phyloP scores from a whole-genome alignment of 208 protist species.

The Borovskyia barvae region DNA sequence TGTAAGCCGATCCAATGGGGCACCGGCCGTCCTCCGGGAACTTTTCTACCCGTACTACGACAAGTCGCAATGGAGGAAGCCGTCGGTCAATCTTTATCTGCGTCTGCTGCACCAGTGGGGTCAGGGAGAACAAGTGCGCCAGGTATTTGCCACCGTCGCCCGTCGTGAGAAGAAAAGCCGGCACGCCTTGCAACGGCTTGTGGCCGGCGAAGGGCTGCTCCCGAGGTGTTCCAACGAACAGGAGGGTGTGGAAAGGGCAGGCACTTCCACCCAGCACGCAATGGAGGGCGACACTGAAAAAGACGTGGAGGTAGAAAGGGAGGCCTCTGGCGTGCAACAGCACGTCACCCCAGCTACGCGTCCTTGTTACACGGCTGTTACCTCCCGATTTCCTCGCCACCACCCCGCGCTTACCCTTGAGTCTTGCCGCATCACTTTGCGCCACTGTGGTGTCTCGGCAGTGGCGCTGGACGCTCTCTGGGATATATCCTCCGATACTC shows the following conservation, averaged over 20 bases:
- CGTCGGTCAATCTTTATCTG: constrained; percentile 51
- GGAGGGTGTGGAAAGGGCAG: too few relatives aligned
- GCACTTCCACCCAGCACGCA: too few relatives aligned
- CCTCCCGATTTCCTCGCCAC: constrained; percentile 1
- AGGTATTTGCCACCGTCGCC: constrained; percentile 35
- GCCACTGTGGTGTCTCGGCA: constrained; percentile 10
- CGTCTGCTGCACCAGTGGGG: constrained; percentile 55
- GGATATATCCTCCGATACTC: too few relatives aligned
- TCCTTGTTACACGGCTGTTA: not conserved
- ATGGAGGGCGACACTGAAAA: not conserved
- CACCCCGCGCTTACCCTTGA: constrained; percentile 23
- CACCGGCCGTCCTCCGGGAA: constrained; percentile 6
- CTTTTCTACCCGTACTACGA: constrained; percentile 27
- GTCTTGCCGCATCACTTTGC: constrained; percentile 28
- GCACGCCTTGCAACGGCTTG: too few relatives aligned
- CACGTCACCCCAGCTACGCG: too few relatives aligned
- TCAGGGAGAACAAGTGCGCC: constrained; percentile 30
- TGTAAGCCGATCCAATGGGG: too few relatives aligned
- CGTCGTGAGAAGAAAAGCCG: constrained; percentile 19
- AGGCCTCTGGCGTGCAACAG: too few relatives aligned
- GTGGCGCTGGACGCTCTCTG: not conserved
- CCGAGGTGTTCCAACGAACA: too few relatives aligned
- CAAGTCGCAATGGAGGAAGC: constrained; percentile 27
- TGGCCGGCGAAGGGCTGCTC: too few relatives aligned
- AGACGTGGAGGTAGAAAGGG: not conserved